Evolutionary conservation across 116 monocot species (phyloP).

Genomic region (Thalassia testudinum): DNA sequence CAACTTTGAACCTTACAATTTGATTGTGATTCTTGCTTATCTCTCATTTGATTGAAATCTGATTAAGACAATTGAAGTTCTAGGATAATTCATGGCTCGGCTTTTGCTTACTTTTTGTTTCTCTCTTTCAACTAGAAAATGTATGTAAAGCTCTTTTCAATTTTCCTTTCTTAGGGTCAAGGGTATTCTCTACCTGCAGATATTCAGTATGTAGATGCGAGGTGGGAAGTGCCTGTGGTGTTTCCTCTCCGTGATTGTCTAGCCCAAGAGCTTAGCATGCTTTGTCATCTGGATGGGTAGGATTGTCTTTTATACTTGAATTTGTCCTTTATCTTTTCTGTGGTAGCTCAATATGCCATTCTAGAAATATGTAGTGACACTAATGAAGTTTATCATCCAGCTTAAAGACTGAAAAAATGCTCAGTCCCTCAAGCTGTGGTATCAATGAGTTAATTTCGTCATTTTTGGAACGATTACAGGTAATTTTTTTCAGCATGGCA

Average conservation of each 20-base stretch:
- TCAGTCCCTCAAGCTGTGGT: constrained; percentile 29
- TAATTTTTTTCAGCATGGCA: constrained; percentile 6
- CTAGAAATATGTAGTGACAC: too few species aligned
- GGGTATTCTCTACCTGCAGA: constrained; percentile 90
- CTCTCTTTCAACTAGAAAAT: too few species aligned
- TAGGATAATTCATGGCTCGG: too few species aligned
- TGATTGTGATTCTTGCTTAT: too few species aligned
- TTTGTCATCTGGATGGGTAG: constrained; percentile 79
- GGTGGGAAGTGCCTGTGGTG: constrained; percentile 71
- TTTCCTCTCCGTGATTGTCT: constrained; percentile 85
- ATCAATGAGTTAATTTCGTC: constrained; percentile 84
- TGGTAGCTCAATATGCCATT: background rate
- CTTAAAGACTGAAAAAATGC: constrained; percentile 46
- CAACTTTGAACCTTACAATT: too few species aligned
- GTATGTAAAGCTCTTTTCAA: too few species aligned
- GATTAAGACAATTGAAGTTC: too few species aligned
- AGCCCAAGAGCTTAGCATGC: constrained; percentile 50
- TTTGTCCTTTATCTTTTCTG: background rate
- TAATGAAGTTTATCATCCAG: constrained; percentile 13
- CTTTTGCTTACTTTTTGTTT: too few species aligned
- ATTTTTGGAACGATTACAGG: constrained; percentile 67
- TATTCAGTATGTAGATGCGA: constrained; percentile 89
- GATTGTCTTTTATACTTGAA: background rate
- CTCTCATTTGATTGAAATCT: too few species aligned
- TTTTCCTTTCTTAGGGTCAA: constrained; percentile 49